Base-by-base conservation (phyloP, 306 rosid genomes). In the Quercus rubra region DNA sequence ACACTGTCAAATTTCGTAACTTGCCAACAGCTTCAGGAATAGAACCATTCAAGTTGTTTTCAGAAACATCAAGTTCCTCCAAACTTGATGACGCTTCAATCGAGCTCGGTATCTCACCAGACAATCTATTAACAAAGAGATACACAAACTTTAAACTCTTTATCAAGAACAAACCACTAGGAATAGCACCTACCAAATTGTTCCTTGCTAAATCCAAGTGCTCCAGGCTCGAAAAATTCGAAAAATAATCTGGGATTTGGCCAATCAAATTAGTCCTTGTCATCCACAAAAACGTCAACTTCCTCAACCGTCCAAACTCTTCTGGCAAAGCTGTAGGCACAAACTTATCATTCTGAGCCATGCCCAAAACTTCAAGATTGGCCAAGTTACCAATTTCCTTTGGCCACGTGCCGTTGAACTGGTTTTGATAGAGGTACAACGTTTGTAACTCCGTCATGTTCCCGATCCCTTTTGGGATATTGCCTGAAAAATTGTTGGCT, bases 401-500 rank as follows among this genome's bases (percentile, higher is more conserved):
- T 0, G 96, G 92, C 63, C 90, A 74, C 0, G 87, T 87, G 54
- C 94, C 96, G 74, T 89, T 83, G 80, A 92, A 84, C 72, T 79
- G 57, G 81, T 90, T 94, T 21, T 3, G 6, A 18, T 43, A 25
- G 23, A 92, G 85, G 41, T 49, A 1, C 43, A 92, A 63, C 4
- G 80, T 58, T 59, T 41, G 66, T 27, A 92, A 79, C 71, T 81
- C 79, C 1, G 72, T 8, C 15, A 94, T 55, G 17, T 67, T 86
- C 11, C 98, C 96, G 4, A 90, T 77, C 0, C 88, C 83, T 11
- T 79, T 80, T 18, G 98, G 94, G 38, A 94, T 43, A 12, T 88
- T 83, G 5, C 97, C 93, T 61, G 86, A 78, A 87, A 94, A 94
- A 61, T 82, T 85, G 88, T 94, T 94, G 33, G 76, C 89, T 55